These are phyloP conservation scores for Primulina eburnea DNA, from an alignment of 257 asterid species.

Conservation along the genomic window DNA sequence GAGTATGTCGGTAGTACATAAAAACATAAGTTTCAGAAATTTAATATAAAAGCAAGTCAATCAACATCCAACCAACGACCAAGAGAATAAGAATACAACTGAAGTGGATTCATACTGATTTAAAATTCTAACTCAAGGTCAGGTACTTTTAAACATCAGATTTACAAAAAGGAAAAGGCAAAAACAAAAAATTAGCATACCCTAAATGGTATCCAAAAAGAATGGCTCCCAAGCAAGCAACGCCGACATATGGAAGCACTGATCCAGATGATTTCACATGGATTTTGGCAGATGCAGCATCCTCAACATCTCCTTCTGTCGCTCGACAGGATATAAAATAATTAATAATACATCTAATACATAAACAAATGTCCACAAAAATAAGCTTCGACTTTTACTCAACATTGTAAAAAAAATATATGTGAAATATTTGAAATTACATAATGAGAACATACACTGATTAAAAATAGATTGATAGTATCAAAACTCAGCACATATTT, in stretches of 20 bases:
- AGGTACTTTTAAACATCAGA: background rate
- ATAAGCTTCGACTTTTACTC: slow-evolving; percentile 4
- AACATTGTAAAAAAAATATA: background rate
- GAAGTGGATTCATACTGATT: background rate
- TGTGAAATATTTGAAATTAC: background rate
- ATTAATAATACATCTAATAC: slow-evolving; percentile 2
- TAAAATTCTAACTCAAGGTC: background rate
- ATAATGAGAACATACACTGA: background rate
- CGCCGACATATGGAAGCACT: slow-evolving; percentile 89
- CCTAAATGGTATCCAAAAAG: slow-evolving; percentile 96
- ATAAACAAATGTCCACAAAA: background rate
- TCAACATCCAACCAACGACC: background rate
- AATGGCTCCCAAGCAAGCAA: slow-evolving; percentile 85
- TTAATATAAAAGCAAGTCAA: slow-evolving; percentile 5
- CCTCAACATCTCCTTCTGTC: slow-evolving; percentile 71
- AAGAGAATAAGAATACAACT: slow-evolving; percentile 3
- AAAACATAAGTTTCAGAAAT: background rate
- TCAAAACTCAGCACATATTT: background rate
- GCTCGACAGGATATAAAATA: slow-evolving; percentile 16
- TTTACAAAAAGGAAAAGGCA: background rate
- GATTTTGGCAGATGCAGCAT: slow-evolving; percentile 46
- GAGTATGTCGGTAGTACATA: slow-evolving; percentile 1
- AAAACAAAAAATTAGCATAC: slow-evolving; percentile 34
- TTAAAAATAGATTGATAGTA: background rate
- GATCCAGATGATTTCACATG: slow-evolving; percentile 64